Evolutionary conservation across 768 basidiomycete species (phyloP), one percentile per base, ranked within the genome.

Genomic region (Rhizopogon salebrosus): DNA sequence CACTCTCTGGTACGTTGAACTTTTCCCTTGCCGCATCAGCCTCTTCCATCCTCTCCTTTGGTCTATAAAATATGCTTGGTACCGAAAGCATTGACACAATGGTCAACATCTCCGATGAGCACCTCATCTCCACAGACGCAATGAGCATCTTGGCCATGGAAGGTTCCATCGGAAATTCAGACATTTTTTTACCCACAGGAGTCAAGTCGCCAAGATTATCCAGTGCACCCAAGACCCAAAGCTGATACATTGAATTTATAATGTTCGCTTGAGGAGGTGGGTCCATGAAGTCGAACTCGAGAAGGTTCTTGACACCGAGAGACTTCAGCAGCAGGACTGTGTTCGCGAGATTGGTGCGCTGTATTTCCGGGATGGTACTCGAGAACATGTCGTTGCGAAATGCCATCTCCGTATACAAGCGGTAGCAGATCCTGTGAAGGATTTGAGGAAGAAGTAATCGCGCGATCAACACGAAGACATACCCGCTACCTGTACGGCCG

Each of bases 251-350:
- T 6, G 95, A 98, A 67, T 98, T 98, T 40, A 99, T 76, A 60
- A 98, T 99, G 65, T 98, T 98, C 49, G 92, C 91, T 87, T 95
- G 94, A n/a, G 97, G 97, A 20, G 97, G 97, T n/a, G 97, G 97
- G 67, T 99, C 97, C 97, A 99, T 98, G 66, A 99, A 99, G 70
- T 98, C 95, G 64, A 98, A 99, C 70, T 99, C 95, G 20, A 99
- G 79, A 38, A 98, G 71, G 65, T 98, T 93, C 75, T 97, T 97
- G 38, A 99, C 97, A 9, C 97, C 95, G 5, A 99, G 77, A 3
- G 95, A 95, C 67, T 98, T 99, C 54, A 99, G 77, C 35, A 98
- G 71, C 20, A 98, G 71, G 0, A 98, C 97, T 0, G 95, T 99
- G 63, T 99, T 98, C 18, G 97, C 95, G 52, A 99, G 70, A 70